Evolutionary conservation across 2,329 filamentous ascomycete genomes (phyloP).

Genomic region (Aspergillus aculeatinus): DNA sequence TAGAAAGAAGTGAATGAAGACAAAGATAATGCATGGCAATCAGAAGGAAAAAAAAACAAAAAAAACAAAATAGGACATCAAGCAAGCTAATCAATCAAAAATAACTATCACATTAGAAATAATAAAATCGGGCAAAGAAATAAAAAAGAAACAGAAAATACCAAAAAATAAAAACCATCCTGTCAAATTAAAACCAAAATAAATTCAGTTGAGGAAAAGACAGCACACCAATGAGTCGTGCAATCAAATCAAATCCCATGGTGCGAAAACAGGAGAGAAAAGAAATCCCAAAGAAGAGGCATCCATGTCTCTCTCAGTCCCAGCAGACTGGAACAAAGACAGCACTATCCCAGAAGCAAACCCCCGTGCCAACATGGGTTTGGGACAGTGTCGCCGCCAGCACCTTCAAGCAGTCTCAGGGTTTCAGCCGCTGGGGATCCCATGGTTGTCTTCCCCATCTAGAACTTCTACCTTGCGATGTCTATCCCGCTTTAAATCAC

Average conservation of each 20-base stretch:
- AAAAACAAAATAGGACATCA: conserved; percentile 6
- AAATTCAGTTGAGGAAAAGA: neutral
- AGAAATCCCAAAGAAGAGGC: conserved; percentile 7
- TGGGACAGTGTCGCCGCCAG: neutral
- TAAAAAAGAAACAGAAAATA: neutral
- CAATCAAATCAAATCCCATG: conserved; percentile 4
- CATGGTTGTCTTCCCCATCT: conserved; percentile 12
- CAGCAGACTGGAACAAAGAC: conserved; percentile 23
- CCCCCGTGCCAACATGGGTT: conserved; percentile 6
- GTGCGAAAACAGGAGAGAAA: neutral
- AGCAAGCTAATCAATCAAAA: conserved; percentile 14
- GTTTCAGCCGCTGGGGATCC: conserved; percentile 10
- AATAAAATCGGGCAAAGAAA: conserved; percentile 11
- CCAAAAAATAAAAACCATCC: conserved; percentile 6
- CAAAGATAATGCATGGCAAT: neutral
- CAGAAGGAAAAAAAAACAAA: conserved; percentile 12
- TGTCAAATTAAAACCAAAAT: neutral
- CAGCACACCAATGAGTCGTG: conserved; percentile 2
- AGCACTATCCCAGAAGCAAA: conserved; percentile 8
- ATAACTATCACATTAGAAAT: conserved; percentile 11
- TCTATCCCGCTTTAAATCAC: conserved; percentile 13
- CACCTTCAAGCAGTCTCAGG: conserved; percentile 6
- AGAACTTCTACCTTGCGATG: conserved; percentile 22
- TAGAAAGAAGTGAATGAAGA: conserved; percentile 4
- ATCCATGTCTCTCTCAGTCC: conserved; percentile 12